A percentile compares a stretch with the other conserved stretches of the same genome.
Conservation (phyloP, 228 moss, liverwort and hornwort species). For the Sphagnum fallax region DNA sequence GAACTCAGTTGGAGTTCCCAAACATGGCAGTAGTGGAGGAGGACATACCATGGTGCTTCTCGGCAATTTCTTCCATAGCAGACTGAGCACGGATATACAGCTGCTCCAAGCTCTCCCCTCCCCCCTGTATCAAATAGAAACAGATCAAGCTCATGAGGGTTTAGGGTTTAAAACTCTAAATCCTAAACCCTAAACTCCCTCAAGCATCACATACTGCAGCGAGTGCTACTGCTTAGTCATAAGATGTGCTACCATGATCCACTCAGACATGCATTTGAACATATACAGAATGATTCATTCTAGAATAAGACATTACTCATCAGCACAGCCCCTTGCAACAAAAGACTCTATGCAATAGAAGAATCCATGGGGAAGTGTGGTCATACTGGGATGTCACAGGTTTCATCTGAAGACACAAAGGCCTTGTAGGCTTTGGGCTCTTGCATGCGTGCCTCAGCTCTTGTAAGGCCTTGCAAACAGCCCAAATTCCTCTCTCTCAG, state of each 20-base stretch:
- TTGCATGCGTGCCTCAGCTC: conserved; percentile 49
- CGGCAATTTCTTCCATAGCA: conserved; percentile 64
- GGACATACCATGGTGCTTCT: conserved; percentile 51
- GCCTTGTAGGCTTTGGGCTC: conserved; percentile 58
- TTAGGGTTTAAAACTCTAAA: too few species aligned
- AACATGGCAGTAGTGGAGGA: too few species aligned
- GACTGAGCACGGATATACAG: conserved; percentile 67
- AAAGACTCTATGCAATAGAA: too few species aligned
- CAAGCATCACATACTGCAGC: too few species aligned
- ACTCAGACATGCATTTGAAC: too few species aligned
- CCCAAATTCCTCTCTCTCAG: conserved; percentile 85
- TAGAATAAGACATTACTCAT: too few species aligned
- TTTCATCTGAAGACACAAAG: conserved; percentile 51
- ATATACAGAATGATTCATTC: too few species aligned
- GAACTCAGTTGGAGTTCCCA: too few species aligned
- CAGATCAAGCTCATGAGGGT: background rate
- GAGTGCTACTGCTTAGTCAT: too few species aligned
- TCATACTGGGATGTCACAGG: conserved; percentile 63
- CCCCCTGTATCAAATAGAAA: conserved; percentile 41
- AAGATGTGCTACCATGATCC: too few species aligned
- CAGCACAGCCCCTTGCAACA: too few species aligned
- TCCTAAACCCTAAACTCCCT: too few species aligned
- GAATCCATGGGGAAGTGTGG: background rate
- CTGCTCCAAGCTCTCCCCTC: conserved; percentile 89
- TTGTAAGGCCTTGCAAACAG: conserved; percentile 71